These are phyloP conservation scores for Camellia granthamiana DNA, from an alignment of 148 eudicot genomes.

Conservation along the genomic window DNA sequence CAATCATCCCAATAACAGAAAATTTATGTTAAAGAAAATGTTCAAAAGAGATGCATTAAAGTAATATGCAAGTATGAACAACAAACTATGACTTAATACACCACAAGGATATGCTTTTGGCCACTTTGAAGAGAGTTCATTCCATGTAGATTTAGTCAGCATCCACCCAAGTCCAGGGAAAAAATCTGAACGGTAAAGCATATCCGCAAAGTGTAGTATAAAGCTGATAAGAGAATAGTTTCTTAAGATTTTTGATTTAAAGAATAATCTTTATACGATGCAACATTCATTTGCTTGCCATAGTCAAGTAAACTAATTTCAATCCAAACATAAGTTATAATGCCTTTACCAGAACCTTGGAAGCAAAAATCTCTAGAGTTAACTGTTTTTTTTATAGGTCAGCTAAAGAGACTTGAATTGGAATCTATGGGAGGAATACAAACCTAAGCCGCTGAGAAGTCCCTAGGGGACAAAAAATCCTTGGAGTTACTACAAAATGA, in stretches of 20 bases:
- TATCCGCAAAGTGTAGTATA: conserved; percentile 47
- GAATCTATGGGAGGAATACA: no score
- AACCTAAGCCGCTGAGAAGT: no score
- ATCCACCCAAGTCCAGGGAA: conserved; percentile 99
- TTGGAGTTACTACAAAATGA: no score
- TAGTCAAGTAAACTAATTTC: not conserved
- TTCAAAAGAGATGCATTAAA: not conserved
- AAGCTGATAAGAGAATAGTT: not conserved
- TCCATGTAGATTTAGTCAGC: conserved; percentile 37
- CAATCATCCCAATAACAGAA: conserved; percentile 99
- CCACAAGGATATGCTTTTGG: conserved; percentile 97
- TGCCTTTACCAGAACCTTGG: no score
- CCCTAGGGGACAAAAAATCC: no score
- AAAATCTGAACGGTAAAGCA: conserved; percentile 95
- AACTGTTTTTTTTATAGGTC: no score
- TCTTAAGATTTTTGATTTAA: not conserved
- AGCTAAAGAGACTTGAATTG: no score
- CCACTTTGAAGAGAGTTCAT: conserved; percentile 97
- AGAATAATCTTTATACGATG: not conserved
- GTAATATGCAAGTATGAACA: not conserved
- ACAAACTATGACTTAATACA: conserved; percentile 19
- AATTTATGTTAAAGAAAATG: conserved; percentile 53
- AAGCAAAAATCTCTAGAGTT: no score
- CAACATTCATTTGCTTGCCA: not conserved
- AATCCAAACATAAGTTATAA: no score